phyloP scores from a whole-genome alignment of 176 grass and related monocot species.

The Aegilops sharonensis region DNA sequence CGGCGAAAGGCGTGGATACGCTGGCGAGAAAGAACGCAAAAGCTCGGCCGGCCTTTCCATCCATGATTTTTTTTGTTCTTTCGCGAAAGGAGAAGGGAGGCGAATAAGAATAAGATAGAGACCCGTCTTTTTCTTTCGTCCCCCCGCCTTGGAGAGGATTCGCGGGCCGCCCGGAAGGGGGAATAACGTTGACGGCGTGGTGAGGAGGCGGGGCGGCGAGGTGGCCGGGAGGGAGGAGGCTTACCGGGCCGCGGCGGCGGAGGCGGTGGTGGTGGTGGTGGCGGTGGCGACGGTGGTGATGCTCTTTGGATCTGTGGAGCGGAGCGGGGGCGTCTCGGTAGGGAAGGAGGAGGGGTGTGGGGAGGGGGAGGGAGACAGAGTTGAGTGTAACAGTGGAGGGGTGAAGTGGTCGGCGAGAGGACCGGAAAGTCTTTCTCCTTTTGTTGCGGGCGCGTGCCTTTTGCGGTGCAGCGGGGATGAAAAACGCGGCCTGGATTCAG shows the following conservation, averaged over 20 bases:
- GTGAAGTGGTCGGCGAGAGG: background rate
- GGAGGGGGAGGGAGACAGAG: background rate
- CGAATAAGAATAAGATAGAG: background rate
- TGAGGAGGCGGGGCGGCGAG: background rate
- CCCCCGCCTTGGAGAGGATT: background rate
- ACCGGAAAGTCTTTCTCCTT: background rate
- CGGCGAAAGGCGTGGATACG: slow-evolving; percentile 16
- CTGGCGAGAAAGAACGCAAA: slow-evolving; percentile 33
- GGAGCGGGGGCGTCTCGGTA: background rate
- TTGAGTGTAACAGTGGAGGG: slow-evolving; percentile 2
- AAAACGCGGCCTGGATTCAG: background rate
- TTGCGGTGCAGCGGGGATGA: background rate
- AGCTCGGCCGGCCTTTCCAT: slow-evolving; percentile 1
- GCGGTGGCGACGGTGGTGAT: background rate
- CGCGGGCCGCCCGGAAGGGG: background rate
- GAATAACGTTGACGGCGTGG: background rate
- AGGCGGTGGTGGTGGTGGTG: background rate
- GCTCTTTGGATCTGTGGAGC: slow-evolving; percentile 16
- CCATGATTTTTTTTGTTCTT: slow-evolving; percentile 7
- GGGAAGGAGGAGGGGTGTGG: background rate
- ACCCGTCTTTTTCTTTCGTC: background rate
- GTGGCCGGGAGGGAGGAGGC: background rate
- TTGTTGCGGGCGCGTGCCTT: background rate
- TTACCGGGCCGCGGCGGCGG: background rate
- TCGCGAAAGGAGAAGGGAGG: background rate